Conservation (phyloP, 106 monocot genomes). For the Dioscorea zingiberensis region DNA sequence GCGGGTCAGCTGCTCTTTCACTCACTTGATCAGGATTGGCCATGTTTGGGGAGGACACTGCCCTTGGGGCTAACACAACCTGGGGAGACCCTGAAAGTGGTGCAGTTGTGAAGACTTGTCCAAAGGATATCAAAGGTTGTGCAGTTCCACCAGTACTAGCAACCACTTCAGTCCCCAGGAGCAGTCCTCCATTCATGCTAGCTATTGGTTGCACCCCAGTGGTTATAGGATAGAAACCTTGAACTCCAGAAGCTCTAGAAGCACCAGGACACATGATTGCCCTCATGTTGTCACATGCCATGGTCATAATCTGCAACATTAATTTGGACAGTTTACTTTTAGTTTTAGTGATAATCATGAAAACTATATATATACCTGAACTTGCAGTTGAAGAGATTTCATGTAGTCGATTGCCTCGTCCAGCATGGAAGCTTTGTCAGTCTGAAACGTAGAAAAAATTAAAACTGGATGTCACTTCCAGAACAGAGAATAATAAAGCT, state of each 20-base stretch:
- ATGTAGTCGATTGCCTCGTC: constrained; percentile 82
- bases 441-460: constrained; percentile 18
- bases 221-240: no score
- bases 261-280: neutral
- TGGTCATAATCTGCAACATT: neutral
- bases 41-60: neutral
- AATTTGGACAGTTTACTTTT: neutral
- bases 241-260: neutral
- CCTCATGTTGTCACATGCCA: neutral
- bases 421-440: constrained; percentile 77
- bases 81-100: neutral
- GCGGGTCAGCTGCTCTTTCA: neutral
- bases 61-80: neutral
- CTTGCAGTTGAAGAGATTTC: constrained; percentile 61
- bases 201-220: neutral
- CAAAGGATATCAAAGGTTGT: neutral
- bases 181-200: neutral
- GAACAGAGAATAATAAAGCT: neutral
- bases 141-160: neutral
- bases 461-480: neutral
- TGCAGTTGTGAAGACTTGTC: neutral
- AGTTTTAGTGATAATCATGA: neutral
- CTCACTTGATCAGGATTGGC: neutral
- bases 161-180: neutral
- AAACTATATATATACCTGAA: constrained; percentile 22